Conservation (phyloP, 1,284 basidiomycete genomes). For the Malassezia furfur region DNA sequence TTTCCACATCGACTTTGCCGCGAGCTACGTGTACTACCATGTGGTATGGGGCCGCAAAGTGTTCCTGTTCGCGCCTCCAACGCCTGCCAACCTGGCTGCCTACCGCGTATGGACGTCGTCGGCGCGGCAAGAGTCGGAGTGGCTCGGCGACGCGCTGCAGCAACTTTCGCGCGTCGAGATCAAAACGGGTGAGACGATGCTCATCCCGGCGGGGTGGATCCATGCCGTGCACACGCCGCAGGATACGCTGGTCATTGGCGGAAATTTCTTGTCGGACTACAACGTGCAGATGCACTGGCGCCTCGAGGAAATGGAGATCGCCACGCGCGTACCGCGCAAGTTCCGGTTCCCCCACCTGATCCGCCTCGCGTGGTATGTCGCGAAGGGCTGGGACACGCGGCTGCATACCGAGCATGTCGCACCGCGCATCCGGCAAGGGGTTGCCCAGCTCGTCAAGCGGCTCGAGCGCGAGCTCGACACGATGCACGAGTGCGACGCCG, state of each 20-base stretch:
- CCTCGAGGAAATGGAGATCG: constrained; percentile 79
- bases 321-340: constrained; percentile 84
- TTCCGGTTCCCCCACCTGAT: constrained; percentile 69
- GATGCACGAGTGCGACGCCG: constrained; percentile 2
- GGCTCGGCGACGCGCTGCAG: constrained; percentile 83
- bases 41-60: constrained; percentile 54
- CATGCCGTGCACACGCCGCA: constrained; percentile 87
- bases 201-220: constrained; percentile 66
- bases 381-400: constrained; percentile 25
- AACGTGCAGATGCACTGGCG: constrained; percentile 55
- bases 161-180: constrained; percentile 77
- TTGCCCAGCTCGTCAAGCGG: constrained; percentile 9
- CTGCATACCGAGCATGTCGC: not conserved
- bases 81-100: constrained; percentile 72
- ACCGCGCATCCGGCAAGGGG: constrained; percentile 2
- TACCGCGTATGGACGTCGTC: constrained; percentile 65
- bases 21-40: constrained; percentile 24
- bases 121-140: constrained; percentile 72
- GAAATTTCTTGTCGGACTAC: constrained; percentile 58
- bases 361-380: constrained; percentile 48
- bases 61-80: constrained; percentile 86
- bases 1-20: constrained; percentile 39
- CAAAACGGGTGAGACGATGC: constrained; percentile 76
- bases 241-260: constrained; percentile 89
- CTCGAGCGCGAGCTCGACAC: constrained; percentile 1